Evolutionary conservation across 2,329 filamentous ascomycete genomes (phyloP), one percentile per base, ranked within the genome.

Genomic region (Microdochium paspali): DNA sequence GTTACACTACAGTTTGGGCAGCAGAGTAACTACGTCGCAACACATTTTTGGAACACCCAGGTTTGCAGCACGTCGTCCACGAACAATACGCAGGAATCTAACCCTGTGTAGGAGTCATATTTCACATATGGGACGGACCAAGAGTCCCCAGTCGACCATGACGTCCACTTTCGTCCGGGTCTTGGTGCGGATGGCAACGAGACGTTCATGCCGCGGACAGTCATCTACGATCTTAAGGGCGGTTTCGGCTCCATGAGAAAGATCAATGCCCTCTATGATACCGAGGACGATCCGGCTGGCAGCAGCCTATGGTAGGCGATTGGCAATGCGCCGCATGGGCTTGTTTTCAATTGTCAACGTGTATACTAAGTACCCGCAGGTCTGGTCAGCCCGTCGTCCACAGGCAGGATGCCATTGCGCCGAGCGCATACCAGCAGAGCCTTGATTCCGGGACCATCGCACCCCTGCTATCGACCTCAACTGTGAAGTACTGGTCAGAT

Each of bases 41-140:
- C 90, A 0, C 93, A 98, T 70, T 98, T 96, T 66, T 98, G 93
- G 93, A 98, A 98, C 59, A 76, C 87, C 5, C 91, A 95, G 73
- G 87, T 88, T 28, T 28, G 26, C 13, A 28, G 24, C 13, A 2
- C 6, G 24, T 13, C 21, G 32, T 26, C 31, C 23, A 23, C 1
- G 10, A 42, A 21, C 3, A 12, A 24, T 20, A 24, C 23, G 20
- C 42, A 13, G 23, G 7, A 42, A 46, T 56, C 58, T 50, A 39
- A 48, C n/a, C n/a, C 20, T 30, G 13, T 26, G 10, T 53, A 95
- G 86, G 93, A 98, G 73, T 95, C 91, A 1, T 98, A 98, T 67
- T 97, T 97, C 62, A 96, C 90, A 13, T 97, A 96, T 60, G 74
- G 73, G 2, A 71, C 77, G 43, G 73, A 83, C 52, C 72, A 87